These are phyloP conservation scores for Phialemoniopsis sp. DNA, from an alignment of 2,329 filamentous ascomycete species.

Conservation along the genomic window DNA sequence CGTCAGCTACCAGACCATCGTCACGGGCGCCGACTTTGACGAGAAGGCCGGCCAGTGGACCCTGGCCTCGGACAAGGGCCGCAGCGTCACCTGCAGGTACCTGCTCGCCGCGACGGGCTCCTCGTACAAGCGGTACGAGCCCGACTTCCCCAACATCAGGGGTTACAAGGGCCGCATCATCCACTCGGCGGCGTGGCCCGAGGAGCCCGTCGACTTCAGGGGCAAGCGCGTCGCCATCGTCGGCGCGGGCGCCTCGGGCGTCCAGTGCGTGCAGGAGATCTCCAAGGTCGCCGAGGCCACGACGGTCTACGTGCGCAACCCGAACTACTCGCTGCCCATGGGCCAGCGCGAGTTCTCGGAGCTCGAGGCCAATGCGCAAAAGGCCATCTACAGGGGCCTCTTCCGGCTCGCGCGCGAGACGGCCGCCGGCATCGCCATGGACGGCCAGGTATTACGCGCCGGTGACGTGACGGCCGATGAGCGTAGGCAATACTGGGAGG, in stretches of 20 bases:
- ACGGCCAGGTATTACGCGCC: conserved; percentile 36
- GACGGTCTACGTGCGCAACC: conserved; percentile 52
- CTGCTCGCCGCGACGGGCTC: conserved; percentile 42
- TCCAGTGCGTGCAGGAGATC: conserved; percentile 13
- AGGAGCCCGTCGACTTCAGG: conserved; percentile 3
- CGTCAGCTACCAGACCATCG: conserved; percentile 35
- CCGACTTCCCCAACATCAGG: conserved; percentile 19
- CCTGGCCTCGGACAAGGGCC: conserved; percentile 34
- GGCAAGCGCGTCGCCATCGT: conserved; percentile 13
- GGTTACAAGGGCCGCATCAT: conserved; percentile 7
- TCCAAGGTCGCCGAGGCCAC: conserved; percentile 27
- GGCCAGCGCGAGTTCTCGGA: conserved; percentile 37
- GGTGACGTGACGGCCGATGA: conserved; percentile 34
- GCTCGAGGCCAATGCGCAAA: conserved; percentile 37
- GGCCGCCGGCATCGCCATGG: conserved; percentile 48
- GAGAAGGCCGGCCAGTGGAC: conserved; percentile 31
- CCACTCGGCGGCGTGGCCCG: conserved; percentile 11
- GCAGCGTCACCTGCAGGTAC: conserved; percentile 30
- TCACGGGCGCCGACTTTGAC: conserved; percentile 35
- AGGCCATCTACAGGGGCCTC: conserved; percentile 28
- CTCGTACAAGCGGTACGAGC: conserved; percentile 35
- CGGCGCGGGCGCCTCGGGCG: conserved; percentile 11
- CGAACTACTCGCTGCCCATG: conserved; percentile 57
- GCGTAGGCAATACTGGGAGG: conserved; percentile 35
- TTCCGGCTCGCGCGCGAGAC: conserved; percentile 38